These are phyloP conservation scores for Fusarium sp. DNA, from an alignment of 2,329 filamentous ascomycete genomes.

Conservation along the genomic window DNA sequence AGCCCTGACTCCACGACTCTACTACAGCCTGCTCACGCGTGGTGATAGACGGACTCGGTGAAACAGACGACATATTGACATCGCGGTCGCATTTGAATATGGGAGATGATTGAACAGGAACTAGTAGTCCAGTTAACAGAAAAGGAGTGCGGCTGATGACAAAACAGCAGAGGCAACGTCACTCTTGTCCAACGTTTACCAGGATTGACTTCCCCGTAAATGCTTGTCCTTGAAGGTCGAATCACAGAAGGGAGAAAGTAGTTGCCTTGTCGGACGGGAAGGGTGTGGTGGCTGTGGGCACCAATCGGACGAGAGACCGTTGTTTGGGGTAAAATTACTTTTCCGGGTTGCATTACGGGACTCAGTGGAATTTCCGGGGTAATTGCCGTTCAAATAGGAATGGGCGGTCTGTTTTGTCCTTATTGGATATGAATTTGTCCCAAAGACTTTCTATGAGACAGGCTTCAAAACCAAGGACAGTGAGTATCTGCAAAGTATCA, in stretches of 20 bases:
- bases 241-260: constrained; percentile 28
- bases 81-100: neutral
- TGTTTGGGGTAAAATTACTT: too few species aligned
- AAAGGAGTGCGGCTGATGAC: constrained; percentile 12
- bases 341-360: too few species aligned
- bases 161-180: constrained; percentile 7
- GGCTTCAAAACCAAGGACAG: too few species aligned
- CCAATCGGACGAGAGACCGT: constrained; percentile 1
- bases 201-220: constrained; percentile 13
- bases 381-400: too few species aligned
- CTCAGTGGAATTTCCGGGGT: too few species aligned
- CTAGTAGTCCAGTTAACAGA: constrained; percentile 11
- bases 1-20: constrained; percentile 35
- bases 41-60: constrained; percentile 20
- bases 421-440: too few species aligned
- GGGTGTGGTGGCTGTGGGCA: constrained; percentile 10
- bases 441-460: too few species aligned
- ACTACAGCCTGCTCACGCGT: constrained; percentile 30
- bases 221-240: constrained; percentile 22
- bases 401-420: too few species aligned
- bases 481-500: too few species aligned
- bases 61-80: constrained; percentile 27
- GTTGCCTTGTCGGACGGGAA: constrained; percentile 26
- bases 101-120: neutral
- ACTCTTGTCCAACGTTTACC: constrained; percentile 8